phyloP scores from a whole-genome alignment of 2,329 filamentous ascomycete genomes.

The Truncatella angustata region DNA sequence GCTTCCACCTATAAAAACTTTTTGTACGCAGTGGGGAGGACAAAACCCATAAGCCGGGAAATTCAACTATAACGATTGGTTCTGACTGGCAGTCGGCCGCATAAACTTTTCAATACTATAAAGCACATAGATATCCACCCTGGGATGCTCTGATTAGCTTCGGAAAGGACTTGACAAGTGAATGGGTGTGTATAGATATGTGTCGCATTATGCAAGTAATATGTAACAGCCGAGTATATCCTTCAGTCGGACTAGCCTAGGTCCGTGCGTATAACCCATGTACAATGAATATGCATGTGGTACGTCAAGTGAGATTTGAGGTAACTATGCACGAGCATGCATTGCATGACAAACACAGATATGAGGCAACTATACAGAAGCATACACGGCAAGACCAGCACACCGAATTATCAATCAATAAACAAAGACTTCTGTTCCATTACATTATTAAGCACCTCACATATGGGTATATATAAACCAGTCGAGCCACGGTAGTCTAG shows the following conservation, averaged over 20 bases:
- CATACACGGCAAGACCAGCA: too few species aligned
- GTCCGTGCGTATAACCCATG: slow-evolving; percentile 4
- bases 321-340: slow-evolving; percentile 5
- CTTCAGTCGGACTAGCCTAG: not conserved
- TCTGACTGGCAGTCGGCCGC: not conserved
- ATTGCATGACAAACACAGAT: slow-evolving; percentile 3
- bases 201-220: not conserved
- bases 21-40: too few species aligned
- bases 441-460: not conserved
- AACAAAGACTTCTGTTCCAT: not conserved
- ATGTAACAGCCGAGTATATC: slow-evolving; percentile 1
- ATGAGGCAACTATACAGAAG: slow-evolving; percentile 3
- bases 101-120: not conserved
- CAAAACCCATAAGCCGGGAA: too few species aligned
- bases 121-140: not conserved
- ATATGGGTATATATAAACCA: not conserved
- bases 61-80: too few species aligned
- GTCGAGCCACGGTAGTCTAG: not conserved
- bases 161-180: not conserved
- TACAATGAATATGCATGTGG: slow-evolving; percentile 1
- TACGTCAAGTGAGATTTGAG: slow-evolving; percentile 5
- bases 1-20: too few species aligned
- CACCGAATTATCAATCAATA: not conserved
- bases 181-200: not conserved
- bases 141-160: not conserved